phyloP scores from a whole-genome alignment of 495 filamentous ascomycete species.

The Aspergillus cavernicola region DNA sequence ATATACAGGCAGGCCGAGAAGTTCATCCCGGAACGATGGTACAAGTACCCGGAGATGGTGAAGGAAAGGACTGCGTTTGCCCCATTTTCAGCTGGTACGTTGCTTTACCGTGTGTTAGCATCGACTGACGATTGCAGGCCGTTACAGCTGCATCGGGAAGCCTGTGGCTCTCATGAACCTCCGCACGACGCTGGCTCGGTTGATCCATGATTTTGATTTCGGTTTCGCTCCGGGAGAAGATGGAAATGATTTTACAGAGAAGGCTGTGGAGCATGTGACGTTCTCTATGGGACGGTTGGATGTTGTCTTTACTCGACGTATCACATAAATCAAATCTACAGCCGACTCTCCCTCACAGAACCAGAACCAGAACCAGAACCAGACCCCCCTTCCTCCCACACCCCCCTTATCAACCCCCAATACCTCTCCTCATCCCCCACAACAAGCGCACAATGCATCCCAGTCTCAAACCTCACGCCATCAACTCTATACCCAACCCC shows the following conservation, averaged over 20 bases:
- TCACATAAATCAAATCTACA: too few relatives aligned
- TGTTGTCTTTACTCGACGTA: too few relatives aligned
- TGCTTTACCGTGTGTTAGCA: background rate
- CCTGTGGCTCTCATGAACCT: constrained; percentile 27
- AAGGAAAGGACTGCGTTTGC: constrained; percentile 13
- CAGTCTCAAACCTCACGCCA: background rate
- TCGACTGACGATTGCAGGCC: constrained; percentile 1
- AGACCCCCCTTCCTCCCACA: too few relatives aligned
- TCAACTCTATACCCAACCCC: background rate
- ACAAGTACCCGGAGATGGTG: constrained; percentile 22
- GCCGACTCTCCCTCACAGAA: too few relatives aligned
- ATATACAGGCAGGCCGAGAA: background rate
- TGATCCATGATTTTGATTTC: constrained; percentile 25
- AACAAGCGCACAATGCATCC: constrained; percentile 6
- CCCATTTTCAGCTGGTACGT: constrained; percentile 1
- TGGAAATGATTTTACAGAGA: background rate
- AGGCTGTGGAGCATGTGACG: too few relatives aligned
- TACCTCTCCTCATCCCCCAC: background rate
- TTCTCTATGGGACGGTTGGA: too few relatives aligned
- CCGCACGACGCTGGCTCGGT: constrained; percentile 18
- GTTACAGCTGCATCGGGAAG: constrained; percentile 29
- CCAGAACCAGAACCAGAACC: too few relatives aligned
- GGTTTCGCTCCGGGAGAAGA: constrained; percentile 14
- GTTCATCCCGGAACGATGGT: constrained; percentile 44
- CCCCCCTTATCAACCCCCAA: too few relatives aligned